Conservation (phyloP, 2,329 filamentous ascomycete species). For the Elsinoe australis region DNA sequence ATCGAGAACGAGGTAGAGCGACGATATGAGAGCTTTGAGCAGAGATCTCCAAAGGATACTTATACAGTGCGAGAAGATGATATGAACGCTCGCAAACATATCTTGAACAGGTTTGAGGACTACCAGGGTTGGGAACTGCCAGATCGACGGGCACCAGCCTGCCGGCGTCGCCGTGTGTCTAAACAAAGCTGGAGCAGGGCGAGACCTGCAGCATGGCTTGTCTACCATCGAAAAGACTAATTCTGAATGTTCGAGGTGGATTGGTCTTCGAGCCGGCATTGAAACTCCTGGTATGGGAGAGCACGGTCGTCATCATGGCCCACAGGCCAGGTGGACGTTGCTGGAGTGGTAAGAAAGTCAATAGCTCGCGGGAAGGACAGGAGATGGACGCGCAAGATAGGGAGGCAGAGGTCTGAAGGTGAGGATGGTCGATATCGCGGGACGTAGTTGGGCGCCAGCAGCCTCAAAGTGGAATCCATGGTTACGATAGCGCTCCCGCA, state of each 20-base stretch:
- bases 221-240: constrained; percentile 10
- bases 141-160: neutral
- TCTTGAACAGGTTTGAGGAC: neutral
- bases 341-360: neutral
- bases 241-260: neutral
- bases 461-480: constrained; percentile 6
- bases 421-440: constrained; percentile 11
- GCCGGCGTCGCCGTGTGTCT: constrained; percentile 4
- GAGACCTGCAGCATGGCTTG: constrained; percentile 15
- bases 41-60: constrained; percentile 14
- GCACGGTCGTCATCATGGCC: constrained; percentile 4
- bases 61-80: constrained; percentile 2
- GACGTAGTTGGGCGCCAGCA: constrained; percentile 6
- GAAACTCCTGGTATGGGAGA: neutral
- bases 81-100: constrained; percentile 1
- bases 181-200: constrained; percentile 7
- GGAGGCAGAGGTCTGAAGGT: neutral
- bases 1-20: neutral
- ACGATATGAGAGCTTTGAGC: no score
- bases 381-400: constrained; percentile 2
- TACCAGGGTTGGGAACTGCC: no score
- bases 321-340: neutral
- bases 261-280: neutral
- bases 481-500: constrained; percentile 7
- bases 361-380: constrained; percentile 5